phyloP scores from a whole-genome alignment of 1,284 basidiomycete species.

The Mycocalia duriaeana region DNA sequence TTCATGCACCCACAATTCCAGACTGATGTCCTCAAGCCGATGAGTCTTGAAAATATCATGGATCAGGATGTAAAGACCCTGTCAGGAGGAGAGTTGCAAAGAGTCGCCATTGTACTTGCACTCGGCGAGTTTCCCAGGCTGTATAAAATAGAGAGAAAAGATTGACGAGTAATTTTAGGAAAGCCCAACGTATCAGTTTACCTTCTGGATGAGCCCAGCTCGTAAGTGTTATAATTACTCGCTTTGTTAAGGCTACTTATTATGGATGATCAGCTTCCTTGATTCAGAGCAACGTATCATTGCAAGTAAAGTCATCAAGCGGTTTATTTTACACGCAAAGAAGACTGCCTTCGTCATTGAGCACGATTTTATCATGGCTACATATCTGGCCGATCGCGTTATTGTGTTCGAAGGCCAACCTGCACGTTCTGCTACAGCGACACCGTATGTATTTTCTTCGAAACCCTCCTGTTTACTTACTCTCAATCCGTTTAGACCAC shows the following conservation, averaged over 20 bases:
- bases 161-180: too few relatives aligned
- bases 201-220: conserved; percentile 82
- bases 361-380: conserved; percentile 98
- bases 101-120: conserved; percentile 90
- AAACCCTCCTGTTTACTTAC: conserved; percentile 1
- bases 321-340: conserved; percentile 91
- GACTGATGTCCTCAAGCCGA: conserved; percentile 93
- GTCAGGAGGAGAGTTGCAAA: conserved; percentile 94
- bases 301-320: conserved; percentile 94
- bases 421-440: conserved; percentile 78
- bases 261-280: conserved; percentile 62
- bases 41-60: conserved; percentile 88
- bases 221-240: too few relatives aligned
- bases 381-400: conserved; percentile 94
- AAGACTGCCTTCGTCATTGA: conserved; percentile 97
- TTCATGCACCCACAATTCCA: conserved; percentile 99
- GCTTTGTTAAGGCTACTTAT: conserved; percentile 1
- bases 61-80: conserved; percentile 96
- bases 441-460: conserved; percentile 54
- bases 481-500: conserved; percentile 46
- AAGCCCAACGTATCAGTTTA: conserved; percentile 82
- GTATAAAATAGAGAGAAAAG: too few relatives aligned
- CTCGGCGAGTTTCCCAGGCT: conserved; percentile 83
- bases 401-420: conserved; percentile 92
- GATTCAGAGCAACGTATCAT: conserved; percentile 99